Evolutionary conservation across 202 grass and related monocot genomes (phyloP).

Genomic region (Digitaria exilis): DNA sequence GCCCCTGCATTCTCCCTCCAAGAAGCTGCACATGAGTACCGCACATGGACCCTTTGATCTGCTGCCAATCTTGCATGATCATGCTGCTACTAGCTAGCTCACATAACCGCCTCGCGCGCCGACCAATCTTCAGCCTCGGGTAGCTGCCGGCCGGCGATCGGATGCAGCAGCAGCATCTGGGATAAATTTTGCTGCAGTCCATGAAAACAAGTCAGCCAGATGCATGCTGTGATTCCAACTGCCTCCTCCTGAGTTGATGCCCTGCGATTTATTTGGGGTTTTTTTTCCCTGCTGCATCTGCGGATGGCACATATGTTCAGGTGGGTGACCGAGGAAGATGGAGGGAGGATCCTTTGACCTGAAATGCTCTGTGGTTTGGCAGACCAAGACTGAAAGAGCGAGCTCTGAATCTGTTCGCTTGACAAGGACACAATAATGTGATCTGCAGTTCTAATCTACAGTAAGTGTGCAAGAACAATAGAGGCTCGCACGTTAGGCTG

Average conservation of each 20-base stretch:
- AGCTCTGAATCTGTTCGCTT: background rate
- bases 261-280: slow-evolving; percentile 18
- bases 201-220: slow-evolving; percentile 32
- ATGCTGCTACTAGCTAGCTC: background rate
- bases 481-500: background rate
- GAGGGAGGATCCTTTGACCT: slow-evolving; percentile 13
- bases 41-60: slow-evolving; percentile 39
- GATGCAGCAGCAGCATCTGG: slow-evolving; percentile 32
- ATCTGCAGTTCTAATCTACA: background rate
- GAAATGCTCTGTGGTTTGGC: no score
- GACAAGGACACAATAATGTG: slow-evolving; percentile 1
- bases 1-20: slow-evolving; percentile 36
- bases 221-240: slow-evolving; percentile 36
- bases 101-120: slow-evolving; percentile 8
- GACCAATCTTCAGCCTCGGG: slow-evolving; percentile 30
- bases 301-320: slow-evolving; percentile 42
- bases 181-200: slow-evolving; percentile 38
- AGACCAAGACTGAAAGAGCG: background rate
- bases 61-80: slow-evolving; percentile 20
- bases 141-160: background rate
- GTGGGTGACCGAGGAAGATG: slow-evolving; percentile 17
- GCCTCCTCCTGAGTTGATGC: slow-evolving; percentile 29
- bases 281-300: background rate
- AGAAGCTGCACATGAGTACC: slow-evolving; percentile 31
- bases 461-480: background rate